Evolutionary conservation across 2,329 filamentous ascomycete species (phyloP).

Genomic region (Penicillium sp.): DNA sequence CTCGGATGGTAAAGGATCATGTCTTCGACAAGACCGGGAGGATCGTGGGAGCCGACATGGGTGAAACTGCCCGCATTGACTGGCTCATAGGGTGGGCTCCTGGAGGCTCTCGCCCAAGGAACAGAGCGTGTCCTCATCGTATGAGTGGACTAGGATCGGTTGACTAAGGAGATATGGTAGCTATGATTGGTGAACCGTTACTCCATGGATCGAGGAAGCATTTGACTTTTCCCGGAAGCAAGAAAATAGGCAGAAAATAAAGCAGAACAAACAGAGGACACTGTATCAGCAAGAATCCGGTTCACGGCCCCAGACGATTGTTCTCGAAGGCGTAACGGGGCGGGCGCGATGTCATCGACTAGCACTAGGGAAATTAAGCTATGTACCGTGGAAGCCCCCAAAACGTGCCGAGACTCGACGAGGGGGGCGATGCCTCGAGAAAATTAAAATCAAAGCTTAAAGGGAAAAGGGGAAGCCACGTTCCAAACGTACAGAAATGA

Average conservation of each 20-base stretch:
- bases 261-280: not conserved
- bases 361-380: conserved; percentile 20
- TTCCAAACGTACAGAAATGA: not conserved
- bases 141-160: conserved; percentile 5
- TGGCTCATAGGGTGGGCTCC: not conserved
- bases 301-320: not conserved
- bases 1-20: not conserved
- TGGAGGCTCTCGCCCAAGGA: conserved; percentile 17
- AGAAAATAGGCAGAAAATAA: not conserved
- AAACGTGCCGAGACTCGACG: conserved; percentile 9
- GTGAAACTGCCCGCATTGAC: conserved; percentile 20
- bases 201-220: not conserved
- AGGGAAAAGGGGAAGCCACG: not conserved
- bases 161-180: conserved; percentile 2
- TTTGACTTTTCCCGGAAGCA: not conserved
- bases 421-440: not conserved
- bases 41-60: conserved; percentile 2
- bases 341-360: conserved; percentile 13
- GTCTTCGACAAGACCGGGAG: not conserved
- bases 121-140: not conserved
- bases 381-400: conserved; percentile 5
- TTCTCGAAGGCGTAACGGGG: not conserved
- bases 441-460: conserved; percentile 10
- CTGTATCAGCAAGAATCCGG: not conserved
- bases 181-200: conserved; percentile 8